phyloP scores from a whole-genome alignment of 2,329 filamentous ascomycete genomes.

The Aspergillus eucalypticola region DNA sequence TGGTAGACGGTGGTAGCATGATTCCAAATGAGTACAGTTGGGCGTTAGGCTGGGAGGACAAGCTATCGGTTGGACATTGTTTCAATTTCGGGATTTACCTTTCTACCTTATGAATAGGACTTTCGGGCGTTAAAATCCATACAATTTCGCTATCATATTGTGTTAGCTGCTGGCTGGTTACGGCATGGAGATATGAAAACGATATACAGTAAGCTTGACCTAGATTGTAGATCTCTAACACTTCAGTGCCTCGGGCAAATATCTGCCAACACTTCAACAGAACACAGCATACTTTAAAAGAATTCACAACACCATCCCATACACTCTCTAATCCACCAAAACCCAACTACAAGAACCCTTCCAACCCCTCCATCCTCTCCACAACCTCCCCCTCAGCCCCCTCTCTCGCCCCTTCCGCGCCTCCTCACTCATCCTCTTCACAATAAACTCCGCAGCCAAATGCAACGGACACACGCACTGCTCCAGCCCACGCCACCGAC shows the following conservation, averaged over 20 bases:
- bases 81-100: background rate
- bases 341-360: background rate
- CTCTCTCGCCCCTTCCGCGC: background rate
- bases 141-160: background rate
- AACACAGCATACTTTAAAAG: too few species aligned
- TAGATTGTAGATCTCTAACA: too few species aligned
- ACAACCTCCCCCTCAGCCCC: background rate
- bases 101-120: background rate
- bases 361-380: background rate
- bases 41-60: background rate
- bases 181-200: too few species aligned
- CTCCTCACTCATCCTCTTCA: background rate
- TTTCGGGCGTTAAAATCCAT: background rate
- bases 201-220: too few species aligned
- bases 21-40: background rate
- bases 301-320: too few species aligned
- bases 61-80: background rate
- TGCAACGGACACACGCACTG: background rate
- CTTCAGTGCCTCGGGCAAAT: too few species aligned
- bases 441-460: background rate
- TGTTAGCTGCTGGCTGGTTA: too few species aligned
- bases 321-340: background rate
- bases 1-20: conserved; percentile 28
- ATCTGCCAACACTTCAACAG: too few species aligned
- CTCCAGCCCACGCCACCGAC: background rate